Percentiles rank a stretch among this genome's conserved stretches.
phyloP scores from a whole-genome alignment of 140 eudicot species.

The Stevia rebaudiana region DNA sequence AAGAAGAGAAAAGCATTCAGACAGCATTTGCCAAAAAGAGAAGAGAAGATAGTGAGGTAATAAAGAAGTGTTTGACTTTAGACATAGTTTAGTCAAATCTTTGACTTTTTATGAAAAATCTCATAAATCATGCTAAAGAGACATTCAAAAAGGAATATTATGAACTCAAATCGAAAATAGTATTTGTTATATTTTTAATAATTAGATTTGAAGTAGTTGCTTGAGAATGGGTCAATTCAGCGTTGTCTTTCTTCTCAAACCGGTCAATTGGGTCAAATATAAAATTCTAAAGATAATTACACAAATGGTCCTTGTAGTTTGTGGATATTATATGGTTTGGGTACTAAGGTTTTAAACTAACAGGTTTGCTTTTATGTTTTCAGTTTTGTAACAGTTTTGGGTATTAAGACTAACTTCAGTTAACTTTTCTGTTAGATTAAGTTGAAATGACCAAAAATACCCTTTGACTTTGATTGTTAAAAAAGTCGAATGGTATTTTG shows the following conservation, averaged over 20 bases:
- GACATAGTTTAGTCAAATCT: neutral
- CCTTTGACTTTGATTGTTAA: too few species aligned
- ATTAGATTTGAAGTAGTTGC: neutral
- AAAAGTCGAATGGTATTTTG: too few species aligned
- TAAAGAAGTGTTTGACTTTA: neutral
- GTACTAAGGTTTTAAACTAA: too few species aligned
- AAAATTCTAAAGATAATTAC: too few species aligned
- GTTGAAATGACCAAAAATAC: too few species aligned
- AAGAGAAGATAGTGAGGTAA: conserved; percentile 88
- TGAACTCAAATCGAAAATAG: neutral
- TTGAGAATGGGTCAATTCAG: neutral
- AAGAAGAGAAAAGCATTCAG: conserved; percentile 57
- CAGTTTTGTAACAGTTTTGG: too few species aligned
- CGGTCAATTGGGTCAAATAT: neutral
- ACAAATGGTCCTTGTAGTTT: too few species aligned
- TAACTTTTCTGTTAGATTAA: too few species aligned
- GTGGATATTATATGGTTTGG: too few species aligned
- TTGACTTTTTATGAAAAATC: neutral
- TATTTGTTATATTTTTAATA: neutral
- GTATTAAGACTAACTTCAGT: too few species aligned
- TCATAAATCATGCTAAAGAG: neutral
- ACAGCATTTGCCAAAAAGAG: conserved; percentile 43
- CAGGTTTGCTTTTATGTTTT: too few species aligned
- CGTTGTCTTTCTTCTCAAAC: neutral
- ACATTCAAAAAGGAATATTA: neutral